Conservation (phyloP, 1,284 basidiomycete genomes). For the Porodaedalea pini region DNA sequence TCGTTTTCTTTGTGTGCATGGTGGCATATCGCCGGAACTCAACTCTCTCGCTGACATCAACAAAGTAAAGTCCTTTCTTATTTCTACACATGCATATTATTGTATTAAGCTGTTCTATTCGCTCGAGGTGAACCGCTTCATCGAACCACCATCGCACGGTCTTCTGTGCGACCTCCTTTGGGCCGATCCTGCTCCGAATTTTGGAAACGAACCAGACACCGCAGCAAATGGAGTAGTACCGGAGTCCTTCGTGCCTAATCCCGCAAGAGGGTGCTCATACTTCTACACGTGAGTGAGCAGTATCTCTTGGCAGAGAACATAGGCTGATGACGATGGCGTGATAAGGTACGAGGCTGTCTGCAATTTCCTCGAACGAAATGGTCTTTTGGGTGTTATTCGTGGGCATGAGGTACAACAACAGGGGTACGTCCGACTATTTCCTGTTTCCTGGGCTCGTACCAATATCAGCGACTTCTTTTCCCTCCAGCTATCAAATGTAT, state of each 20-base stretch:
- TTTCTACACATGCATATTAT: not conserved
- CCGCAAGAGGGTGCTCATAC: constrained; percentile 89
- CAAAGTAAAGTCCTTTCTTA: constrained; percentile 43
- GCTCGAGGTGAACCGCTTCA: constrained; percentile 80
- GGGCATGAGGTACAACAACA: constrained; percentile 98
- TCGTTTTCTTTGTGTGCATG: constrained; percentile 97
- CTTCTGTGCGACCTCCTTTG: constrained; percentile 94
- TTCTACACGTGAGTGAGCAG: constrained; percentile 78
- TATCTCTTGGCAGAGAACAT: not conserved
- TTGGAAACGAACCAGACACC: constrained; percentile 53
- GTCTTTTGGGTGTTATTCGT: constrained; percentile 89
- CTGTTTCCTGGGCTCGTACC: not conserved
- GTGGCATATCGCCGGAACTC: constrained; percentile 90
- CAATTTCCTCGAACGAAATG: constrained; percentile 91
- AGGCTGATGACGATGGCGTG: not conserved
- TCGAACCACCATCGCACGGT: constrained; percentile 91
- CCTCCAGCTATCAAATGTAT: constrained; percentile 85
- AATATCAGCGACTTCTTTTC: not conserved
- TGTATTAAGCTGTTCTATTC: not conserved
- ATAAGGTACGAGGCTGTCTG: constrained; percentile 90
- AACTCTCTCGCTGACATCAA: constrained; percentile 79
- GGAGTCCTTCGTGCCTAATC: constrained; percentile 76
- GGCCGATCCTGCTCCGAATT: constrained; percentile 87
- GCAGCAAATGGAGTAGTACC: constrained; percentile 35
- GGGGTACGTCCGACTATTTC: constrained; percentile 50